Evolutionary conservation across 768 basidiomycete genomes (phyloP).

Genomic region (Cystobasidium ongulense): DNA sequence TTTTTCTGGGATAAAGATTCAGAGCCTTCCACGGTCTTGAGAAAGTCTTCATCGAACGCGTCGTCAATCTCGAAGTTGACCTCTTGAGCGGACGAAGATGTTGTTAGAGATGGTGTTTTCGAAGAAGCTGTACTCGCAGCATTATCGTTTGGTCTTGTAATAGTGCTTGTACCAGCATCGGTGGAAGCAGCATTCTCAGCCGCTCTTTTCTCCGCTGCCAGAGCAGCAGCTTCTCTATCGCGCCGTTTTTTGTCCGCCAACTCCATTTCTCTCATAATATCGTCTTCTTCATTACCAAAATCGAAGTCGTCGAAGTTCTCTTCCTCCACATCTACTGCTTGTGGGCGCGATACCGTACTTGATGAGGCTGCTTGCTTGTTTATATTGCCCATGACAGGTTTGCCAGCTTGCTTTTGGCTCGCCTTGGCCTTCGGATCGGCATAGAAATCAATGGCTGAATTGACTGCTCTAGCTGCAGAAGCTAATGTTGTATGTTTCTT

Average conservation of each 20-base stretch:
- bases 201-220: not conserved
- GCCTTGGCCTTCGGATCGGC: not conserved
- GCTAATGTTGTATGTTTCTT: not conserved
- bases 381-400: not conserved
- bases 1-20: not conserved
- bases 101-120: not conserved
- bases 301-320: conserved; percentile 30
- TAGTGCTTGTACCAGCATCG: not conserved
- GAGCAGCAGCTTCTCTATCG: not conserved
- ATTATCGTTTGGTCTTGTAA: not conserved
- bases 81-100: not conserved
- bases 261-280: not conserved
- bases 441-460: not conserved
- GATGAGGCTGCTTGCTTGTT: too few relatives aligned
- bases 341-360: too few relatives aligned
- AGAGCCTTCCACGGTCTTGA: not conserved
- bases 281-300: conserved; percentile 31
- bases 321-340: conserved; percentile 11
- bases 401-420: not conserved
- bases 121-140: not conserved
- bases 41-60: conserved; percentile 11
- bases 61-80: not conserved
- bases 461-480: not conserved
- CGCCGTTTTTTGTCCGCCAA: not conserved
- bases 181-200: not conserved